phyloP scores from a whole-genome alignment of 2,329 filamentous ascomycete species.

The Penicillium sp. region DNA sequence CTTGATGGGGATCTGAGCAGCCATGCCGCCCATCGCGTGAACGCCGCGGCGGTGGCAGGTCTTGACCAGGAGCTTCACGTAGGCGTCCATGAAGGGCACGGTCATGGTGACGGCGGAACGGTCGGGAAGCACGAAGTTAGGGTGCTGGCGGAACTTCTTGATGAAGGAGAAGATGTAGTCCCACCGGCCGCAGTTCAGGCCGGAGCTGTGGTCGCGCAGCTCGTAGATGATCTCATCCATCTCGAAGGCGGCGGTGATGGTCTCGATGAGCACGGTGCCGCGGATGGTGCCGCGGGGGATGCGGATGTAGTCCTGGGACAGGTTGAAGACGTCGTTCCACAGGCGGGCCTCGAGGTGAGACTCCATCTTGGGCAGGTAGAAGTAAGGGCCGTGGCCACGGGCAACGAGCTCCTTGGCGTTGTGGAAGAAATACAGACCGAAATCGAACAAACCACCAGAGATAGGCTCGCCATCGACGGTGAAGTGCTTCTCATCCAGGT shows the following conservation, averaged over 20 bases:
- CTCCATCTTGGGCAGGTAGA: constrained; percentile 98
- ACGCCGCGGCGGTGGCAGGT: constrained; percentile 95
- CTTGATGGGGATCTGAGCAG: constrained; percentile 98
- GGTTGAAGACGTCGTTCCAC: constrained; percentile 98
- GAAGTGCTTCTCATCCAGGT: constrained; percentile 97
- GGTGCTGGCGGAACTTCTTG: constrained; percentile 97
- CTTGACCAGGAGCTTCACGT: constrained; percentile 95
- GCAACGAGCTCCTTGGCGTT: constrained; percentile 86
- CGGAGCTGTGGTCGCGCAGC: constrained; percentile 91
- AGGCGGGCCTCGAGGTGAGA: constrained; percentile 93
- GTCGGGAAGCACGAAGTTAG: constrained; percentile 89
- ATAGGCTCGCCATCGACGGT: constrained; percentile 94
- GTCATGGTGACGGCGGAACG: constrained; percentile 94
- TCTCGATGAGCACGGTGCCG: constrained; percentile 94
- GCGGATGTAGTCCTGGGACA: constrained; percentile 88
- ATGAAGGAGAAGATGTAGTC: constrained; percentile 99
- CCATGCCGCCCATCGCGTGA: constrained; percentile 99
- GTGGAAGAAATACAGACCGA: constrained; percentile 98
- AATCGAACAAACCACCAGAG: constrained; percentile 90
- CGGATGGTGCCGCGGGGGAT: constrained; percentile 89
- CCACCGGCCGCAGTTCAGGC: constrained; percentile 97
- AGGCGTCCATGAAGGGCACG: constrained; percentile 95
- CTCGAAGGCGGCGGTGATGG: constrained; percentile 95
- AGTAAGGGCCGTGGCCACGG: constrained; percentile 87
- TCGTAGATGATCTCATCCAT: constrained; percentile 99